phyloP scores from a whole-genome alignment of 768 basidiomycete genomes.

The Hygrophorus russula region DNA sequence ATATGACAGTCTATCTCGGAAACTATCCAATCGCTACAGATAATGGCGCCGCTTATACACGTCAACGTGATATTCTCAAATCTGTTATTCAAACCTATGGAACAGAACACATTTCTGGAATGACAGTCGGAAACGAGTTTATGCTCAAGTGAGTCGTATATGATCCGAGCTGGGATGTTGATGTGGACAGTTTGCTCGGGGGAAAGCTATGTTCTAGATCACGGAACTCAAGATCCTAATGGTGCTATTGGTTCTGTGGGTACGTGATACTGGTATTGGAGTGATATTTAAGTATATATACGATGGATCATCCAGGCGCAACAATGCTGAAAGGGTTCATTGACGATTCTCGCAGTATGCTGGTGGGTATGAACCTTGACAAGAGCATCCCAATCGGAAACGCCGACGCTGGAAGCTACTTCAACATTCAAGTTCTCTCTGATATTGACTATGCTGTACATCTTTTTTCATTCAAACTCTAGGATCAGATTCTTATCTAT shows the following conservation, averaged over 20 bases:
- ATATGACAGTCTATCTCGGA: constrained; percentile 71
- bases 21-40: constrained; percentile 58
- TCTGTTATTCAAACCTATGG: constrained; percentile 66
- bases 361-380: constrained; percentile 40
- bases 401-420: constrained; percentile 79
- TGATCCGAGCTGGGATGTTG: background rate
- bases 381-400: constrained; percentile 65
- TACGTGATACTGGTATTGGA: background rate
- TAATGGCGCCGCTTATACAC: constrained; percentile 53
- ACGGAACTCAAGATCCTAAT: constrained; percentile 44
- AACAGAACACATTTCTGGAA: constrained; percentile 57
- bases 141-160: constrained; percentile 55
- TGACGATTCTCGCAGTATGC: constrained; percentile 47
- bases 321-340: constrained; percentile 56
- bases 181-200: constrained; percentile 1
- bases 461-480: constrained; percentile 5
- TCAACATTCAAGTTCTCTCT: constrained; percentile 58
- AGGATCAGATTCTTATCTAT: background rate
- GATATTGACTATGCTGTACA: constrained; percentile 61
- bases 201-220: constrained; percentile 44
- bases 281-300: background rate
- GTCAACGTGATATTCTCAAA: constrained; percentile 37
- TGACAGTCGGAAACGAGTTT: constrained; percentile 91
- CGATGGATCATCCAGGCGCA: constrained; percentile 33
- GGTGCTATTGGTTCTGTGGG: constrained; percentile 40